A percentile compares a stretch with the other conserved stretches of the same genome.
phyloP scores from a whole-genome alignment of 371 early-diverging fungal species.

The Rhizopus arrhizus region DNA sequence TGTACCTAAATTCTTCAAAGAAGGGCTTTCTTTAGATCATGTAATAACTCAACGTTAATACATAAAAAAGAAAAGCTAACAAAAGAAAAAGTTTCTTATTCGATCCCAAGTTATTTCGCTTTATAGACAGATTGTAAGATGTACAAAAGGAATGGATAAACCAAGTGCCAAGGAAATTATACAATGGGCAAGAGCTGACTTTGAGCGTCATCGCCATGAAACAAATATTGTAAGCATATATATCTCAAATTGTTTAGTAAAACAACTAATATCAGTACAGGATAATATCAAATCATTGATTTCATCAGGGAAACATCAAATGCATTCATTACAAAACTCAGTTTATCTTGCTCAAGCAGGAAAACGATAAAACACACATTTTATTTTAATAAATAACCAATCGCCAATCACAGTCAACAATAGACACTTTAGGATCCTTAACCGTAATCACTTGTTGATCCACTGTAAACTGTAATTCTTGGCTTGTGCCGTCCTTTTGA shows the following conservation, averaged over 20 bases:
- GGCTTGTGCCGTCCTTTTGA: conserved; percentile 8
- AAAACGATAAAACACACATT: conserved; percentile 7
- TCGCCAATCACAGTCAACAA: conserved; percentile 65
- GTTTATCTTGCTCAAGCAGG: conserved; percentile 41
- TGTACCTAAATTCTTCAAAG: conserved; percentile 48
- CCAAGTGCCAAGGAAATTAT: conserved; percentile 54
- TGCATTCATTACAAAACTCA: conserved; percentile 60
- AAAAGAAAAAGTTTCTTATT: conserved; percentile 53
- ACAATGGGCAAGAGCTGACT: conserved; percentile 63
- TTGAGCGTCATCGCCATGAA: conserved; percentile 63
- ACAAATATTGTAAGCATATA: conserved; percentile 49
- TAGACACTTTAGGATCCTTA: conserved; percentile 69
- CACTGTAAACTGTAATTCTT: conserved; percentile 20
- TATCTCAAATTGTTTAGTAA: neutral
- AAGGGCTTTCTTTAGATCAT: conserved; percentile 44
- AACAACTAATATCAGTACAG: conserved; percentile 19
- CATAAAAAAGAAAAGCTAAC: too few relatives aligned
- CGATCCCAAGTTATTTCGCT: conserved; percentile 59
- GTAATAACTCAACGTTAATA: conserved; percentile 19
- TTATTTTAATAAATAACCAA: conserved; percentile 42
- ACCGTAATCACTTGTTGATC: conserved; percentile 48
- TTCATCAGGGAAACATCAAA: conserved; percentile 63
- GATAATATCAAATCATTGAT: conserved; percentile 58
- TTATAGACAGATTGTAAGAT: conserved; percentile 62
- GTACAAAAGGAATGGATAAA: conserved; percentile 59